These are phyloP conservation scores for Linum lewisii DNA, from an alignment of 345 rosid species.

Conservation along the genomic window DNA sequence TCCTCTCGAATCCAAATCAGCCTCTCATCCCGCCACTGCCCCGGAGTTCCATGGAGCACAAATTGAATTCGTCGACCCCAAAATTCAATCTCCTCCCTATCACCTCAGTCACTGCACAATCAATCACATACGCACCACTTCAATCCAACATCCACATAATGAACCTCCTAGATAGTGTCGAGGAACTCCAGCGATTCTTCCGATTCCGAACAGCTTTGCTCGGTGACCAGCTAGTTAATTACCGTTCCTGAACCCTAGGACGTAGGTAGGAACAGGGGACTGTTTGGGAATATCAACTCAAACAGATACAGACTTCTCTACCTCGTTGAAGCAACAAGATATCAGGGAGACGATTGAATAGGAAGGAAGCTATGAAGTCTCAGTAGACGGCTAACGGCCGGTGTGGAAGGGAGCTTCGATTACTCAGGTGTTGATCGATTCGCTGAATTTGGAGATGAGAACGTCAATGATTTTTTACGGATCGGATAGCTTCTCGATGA, in stretches of 20 bases:
- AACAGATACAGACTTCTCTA: too few relatives aligned
- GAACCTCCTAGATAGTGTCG: slow-evolving; percentile 51
- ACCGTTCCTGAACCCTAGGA: slow-evolving; percentile 88
- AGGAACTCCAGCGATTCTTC: slow-evolving; percentile 39
- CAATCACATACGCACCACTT: slow-evolving; percentile 72
- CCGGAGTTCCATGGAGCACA: slow-evolving; percentile 75
- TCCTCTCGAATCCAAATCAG: slow-evolving; percentile 53
- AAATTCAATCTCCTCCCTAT: too few relatives aligned
- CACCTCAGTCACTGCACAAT: slow-evolving; percentile 33
- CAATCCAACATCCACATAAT: slow-evolving; percentile 80
- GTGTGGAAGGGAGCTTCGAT: slow-evolving; percentile 56
- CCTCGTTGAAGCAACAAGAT: slow-evolving; percentile 51
- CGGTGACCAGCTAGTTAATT: slow-evolving; percentile 67
- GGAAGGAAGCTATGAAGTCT: slow-evolving; percentile 68
- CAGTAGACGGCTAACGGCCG: slow-evolving; percentile 67
- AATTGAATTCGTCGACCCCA: slow-evolving; percentile 30
- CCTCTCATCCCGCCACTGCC: slow-evolving; percentile 69
- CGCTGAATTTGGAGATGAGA: slow-evolving; percentile 63
- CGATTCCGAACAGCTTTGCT: slow-evolving; percentile 36
- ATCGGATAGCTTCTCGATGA: slow-evolving; percentile 68
- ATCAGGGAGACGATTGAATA: slow-evolving; percentile 48
- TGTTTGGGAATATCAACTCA: too few relatives aligned
- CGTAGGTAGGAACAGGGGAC: slow-evolving; percentile 28
- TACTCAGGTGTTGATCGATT: slow-evolving; percentile 60
- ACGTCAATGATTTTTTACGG: slow-evolving; percentile 45